Base-by-base conservation (phyloP, 768 basidiomycete species). In the Terana coerulea region DNA sequence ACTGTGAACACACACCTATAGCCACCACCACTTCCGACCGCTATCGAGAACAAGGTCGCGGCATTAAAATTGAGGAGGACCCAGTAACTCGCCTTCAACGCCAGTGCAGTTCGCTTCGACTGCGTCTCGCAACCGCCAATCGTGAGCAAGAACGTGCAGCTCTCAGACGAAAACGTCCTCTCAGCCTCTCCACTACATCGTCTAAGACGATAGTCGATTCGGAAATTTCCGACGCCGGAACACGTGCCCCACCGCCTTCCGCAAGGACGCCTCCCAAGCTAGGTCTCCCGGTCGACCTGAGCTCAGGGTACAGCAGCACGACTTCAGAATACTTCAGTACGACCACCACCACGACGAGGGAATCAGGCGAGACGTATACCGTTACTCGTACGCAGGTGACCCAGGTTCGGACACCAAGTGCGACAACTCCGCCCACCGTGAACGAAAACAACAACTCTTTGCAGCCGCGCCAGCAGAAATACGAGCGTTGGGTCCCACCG, bases 31-130 rank as follows among this genome's bases (percentile, higher is more conserved):
- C 17, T 33, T 11, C 47, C 17, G 25, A 49, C 19, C 47, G 47
- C 7, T 39, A 25, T 49, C 37, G 47, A 15, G 30, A 22, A 10
- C 36, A 21, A 50, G 49, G 15, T 22, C 37, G 37, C 17, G 36
- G 37, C 12, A 14, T n/a, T 19, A 22, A 39, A 11, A 17, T 14
- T 21, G 45, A 33, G 31, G 61, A 67, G n/a, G 73, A 74, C 63
- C 72, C 72, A 59, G 59, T 73, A 37, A 64, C 65, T 37, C 65
- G 61, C 59, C 65, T 72, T 58, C 67, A 69, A 47, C 64, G 72
- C 65, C 73, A 74, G 67, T 66, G 66, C 67, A 56, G 67, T 56
- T 69, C 74, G 72, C 68, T 72, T 72, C 67, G 71, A 71, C 59
- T 60, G 61, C 68, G 59, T 61, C 68, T 63, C 61, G 70, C 72